Percentiles rank a stretch among this genome's conserved stretches.
phyloP scores from a whole-genome alignment of 768 basidiomycete species.

The Agaricus subrufescens region DNA sequence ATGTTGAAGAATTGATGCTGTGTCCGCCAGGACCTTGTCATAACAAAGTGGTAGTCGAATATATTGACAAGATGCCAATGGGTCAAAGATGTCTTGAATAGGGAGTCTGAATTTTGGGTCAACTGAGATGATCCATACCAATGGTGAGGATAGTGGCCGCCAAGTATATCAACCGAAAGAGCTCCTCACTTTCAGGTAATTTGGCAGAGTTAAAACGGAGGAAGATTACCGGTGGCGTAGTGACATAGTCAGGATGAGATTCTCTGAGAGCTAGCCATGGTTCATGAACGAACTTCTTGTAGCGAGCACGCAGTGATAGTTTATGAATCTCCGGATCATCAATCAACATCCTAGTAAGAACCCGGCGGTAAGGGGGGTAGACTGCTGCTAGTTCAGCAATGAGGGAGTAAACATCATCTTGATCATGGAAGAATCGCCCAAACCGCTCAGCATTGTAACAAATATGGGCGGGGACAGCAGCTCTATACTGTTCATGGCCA shows the following conservation, averaged over 20 bases:
- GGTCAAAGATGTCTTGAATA: background rate
- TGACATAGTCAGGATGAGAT: background rate
- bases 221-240: background rate
- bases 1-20: background rate
- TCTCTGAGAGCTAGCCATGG: conserved; percentile 12
- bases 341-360: conserved; percentile 14
- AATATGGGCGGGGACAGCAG: background rate
- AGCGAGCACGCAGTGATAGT: conserved; percentile 14
- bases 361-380: conserved; percentile 12
- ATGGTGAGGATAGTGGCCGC: background rate
- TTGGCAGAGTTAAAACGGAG: background rate
- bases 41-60: background rate
- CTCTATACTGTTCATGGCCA: background rate
- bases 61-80: background rate
- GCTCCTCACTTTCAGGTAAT: background rate
- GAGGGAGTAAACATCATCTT: conserved; percentile 5
- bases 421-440: background rate
- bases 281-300: conserved; percentile 17
- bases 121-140: background rate
- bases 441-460: background rate
- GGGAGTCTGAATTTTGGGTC: background rate
- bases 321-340: conserved; percentile 17
- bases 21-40: background rate
- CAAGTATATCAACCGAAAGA: background rate
- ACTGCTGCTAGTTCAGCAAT: conserved; percentile 4